Evolutionary conservation across 805 yeast genomes (phyloP).

Genomic region (Candida boleticola): DNA sequence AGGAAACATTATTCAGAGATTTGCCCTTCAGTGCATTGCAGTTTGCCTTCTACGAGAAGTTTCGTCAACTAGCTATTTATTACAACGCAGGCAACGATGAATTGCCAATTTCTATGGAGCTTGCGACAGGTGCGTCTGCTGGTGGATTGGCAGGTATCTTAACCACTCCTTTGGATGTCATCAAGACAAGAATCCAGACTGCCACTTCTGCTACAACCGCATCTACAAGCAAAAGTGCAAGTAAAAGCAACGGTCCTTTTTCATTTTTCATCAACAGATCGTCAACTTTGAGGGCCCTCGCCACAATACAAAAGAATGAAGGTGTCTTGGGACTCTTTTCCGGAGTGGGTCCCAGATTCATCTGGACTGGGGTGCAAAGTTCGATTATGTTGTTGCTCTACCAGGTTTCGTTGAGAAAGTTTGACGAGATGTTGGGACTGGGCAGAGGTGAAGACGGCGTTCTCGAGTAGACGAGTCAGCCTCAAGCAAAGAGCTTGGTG

Average conservation of each 20-base stretch:
- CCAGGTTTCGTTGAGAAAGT: slow-evolving; percentile 66
- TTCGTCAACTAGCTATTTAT: slow-evolving; percentile 57
- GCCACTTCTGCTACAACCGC: slow-evolving; percentile 40
- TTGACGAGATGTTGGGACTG: slow-evolving; percentile 29
- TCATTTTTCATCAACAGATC: slow-evolving; percentile 14
- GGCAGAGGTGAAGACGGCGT: background rate
- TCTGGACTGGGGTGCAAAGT: slow-evolving; percentile 96
- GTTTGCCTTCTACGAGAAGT: slow-evolving; percentile 90
- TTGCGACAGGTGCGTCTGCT: slow-evolving; percentile 90
- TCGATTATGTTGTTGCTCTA: slow-evolving; percentile 89
- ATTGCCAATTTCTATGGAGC: slow-evolving; percentile 59
- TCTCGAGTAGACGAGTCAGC: background rate
- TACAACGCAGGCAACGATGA: slow-evolving; percentile 35
- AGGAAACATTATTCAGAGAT: slow-evolving; percentile 89
- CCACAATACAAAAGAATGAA: slow-evolving; percentile 59
- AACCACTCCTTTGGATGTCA: slow-evolving; percentile 90
- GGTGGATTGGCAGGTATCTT: slow-evolving; percentile 89
- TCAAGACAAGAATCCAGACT: slow-evolving; percentile 91
- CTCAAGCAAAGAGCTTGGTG: no score
- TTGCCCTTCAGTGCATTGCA: slow-evolving; percentile 95
- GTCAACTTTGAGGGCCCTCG: slow-evolving; percentile 32
- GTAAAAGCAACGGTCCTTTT: slow-evolving; percentile 16
- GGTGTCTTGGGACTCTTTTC: slow-evolving; percentile 80
- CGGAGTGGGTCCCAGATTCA: slow-evolving; percentile 94
- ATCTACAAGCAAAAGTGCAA: slow-evolving; percentile 7